Evolutionary conservation across 2,329 filamentous ascomycete species (phyloP).

Genomic region (Fusarium albosuccineum): DNA sequence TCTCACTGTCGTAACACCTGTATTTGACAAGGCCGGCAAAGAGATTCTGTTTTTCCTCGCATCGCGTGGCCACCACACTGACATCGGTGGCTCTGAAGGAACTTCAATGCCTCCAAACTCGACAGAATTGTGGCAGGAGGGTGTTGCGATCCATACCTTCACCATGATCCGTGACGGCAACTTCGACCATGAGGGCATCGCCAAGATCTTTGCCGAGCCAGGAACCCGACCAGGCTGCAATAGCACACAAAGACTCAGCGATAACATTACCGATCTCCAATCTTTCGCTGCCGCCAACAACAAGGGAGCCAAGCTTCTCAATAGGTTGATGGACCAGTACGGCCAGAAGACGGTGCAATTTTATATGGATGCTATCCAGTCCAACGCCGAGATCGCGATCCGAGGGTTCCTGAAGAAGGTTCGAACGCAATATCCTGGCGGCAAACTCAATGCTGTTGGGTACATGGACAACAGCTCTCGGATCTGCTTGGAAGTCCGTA

Average conservation of each 20-base stretch:
- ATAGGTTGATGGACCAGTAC: slow-evolving; percentile 80
- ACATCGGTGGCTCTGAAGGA: slow-evolving; percentile 32
- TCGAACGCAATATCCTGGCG: slow-evolving; percentile 73
- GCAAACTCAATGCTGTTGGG: slow-evolving; percentile 77
- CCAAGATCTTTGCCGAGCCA: slow-evolving; percentile 68
- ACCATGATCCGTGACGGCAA: slow-evolving; percentile 38
- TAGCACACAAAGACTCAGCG: slow-evolving; percentile 76
- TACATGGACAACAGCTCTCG: slow-evolving; percentile 89
- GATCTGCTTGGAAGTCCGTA: slow-evolving; percentile 79
- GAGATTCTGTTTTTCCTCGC: slow-evolving; percentile 29
- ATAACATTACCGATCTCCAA: slow-evolving; percentile 88
- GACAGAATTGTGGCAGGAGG: slow-evolving; percentile 68
- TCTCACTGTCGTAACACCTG: slow-evolving; percentile 31
- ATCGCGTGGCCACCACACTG: slow-evolving; percentile 33
- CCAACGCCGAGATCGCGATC: slow-evolving; percentile 82
- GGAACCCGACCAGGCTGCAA: slow-evolving; percentile 51
- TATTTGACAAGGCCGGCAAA: slow-evolving; percentile 29
- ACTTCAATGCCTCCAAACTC: slow-evolving; percentile 63
- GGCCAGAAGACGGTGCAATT: slow-evolving; percentile 81
- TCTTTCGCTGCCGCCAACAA: slow-evolving; percentile 88
- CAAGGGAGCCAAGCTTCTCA: slow-evolving; percentile 85
- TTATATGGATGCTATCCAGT: slow-evolving; percentile 86
- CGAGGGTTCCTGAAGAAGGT: slow-evolving; percentile 78
- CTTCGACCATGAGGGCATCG: slow-evolving; percentile 61
- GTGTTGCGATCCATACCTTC: slow-evolving; percentile 63